A percentile compares a stretch with the other conserved stretches of the same genome.
Conservation (phyloP, 768 basidiomycete genomes). For the Russula griseocarnosa region DNA sequence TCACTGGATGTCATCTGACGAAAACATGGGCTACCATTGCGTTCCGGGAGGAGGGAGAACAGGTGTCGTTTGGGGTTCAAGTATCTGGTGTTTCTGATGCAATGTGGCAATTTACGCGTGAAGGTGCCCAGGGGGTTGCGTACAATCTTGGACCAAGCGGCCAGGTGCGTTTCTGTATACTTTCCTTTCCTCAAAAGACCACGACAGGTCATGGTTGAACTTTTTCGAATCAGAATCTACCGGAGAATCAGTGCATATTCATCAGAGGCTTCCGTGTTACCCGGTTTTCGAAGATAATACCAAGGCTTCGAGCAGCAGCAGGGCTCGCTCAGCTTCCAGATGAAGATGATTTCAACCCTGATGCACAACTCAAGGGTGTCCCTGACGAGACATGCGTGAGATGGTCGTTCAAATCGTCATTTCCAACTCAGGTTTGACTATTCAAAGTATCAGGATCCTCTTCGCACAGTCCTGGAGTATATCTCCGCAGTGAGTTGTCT, state of each 20-base stretch:
- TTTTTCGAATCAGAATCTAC: not conserved
- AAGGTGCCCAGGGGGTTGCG: not conserved
- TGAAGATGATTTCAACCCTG: not conserved
- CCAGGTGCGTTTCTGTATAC: not conserved
- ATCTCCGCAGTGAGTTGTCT: not conserved
- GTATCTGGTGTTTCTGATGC: not conserved
- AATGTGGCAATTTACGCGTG: not conserved
- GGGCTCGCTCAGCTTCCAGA: not conserved
- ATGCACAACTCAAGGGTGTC: not conserved
- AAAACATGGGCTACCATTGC: slow-evolving; percentile 1
- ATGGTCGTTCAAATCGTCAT: too few relatives aligned
- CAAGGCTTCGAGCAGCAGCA: slow-evolving; percentile 1
- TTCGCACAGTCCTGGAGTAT: slow-evolving; percentile 3
- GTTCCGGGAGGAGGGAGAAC: not conserved
- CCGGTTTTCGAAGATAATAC: not conserved
- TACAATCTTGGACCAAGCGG: not conserved
- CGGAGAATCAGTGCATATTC: not conserved
- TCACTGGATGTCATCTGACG: slow-evolving; percentile 1
- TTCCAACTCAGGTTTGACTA: too few relatives aligned
- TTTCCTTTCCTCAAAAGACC: not conserved
- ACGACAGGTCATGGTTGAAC: not conserved
- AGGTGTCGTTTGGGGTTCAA: not conserved
- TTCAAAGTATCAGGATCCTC: not conserved
- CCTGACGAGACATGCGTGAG: not conserved
- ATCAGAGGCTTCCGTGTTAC: not conserved